Evolutionary conservation across 2,329 filamentous ascomycete genomes (phyloP).

Genomic region (Diplocarpon rosae): DNA sequence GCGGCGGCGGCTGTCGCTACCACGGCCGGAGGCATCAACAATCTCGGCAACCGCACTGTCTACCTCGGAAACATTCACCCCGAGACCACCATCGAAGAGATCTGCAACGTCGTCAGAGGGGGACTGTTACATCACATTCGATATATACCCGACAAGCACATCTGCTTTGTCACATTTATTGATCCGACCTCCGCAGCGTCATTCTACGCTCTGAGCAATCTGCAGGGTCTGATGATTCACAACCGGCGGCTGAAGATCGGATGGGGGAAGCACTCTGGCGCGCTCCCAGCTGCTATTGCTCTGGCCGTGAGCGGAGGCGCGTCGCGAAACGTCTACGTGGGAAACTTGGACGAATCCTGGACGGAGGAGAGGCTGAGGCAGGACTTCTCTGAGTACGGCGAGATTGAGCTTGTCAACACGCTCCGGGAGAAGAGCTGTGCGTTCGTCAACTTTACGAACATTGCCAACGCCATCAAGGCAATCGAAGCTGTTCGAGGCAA

Average conservation of each 20-base stretch:
- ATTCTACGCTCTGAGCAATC: constrained; percentile 94
- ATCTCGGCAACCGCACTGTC: constrained; percentile 92
- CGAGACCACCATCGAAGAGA: constrained; percentile 97
- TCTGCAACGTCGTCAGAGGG: constrained; percentile 95
- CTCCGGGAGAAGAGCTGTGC: constrained; percentile 97
- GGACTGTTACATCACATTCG: constrained; percentile 95
- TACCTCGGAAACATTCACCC: constrained; percentile 98
- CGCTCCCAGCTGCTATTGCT: constrained; percentile 88
- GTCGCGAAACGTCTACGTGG: constrained; percentile 97
- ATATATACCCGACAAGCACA: constrained; percentile 99
- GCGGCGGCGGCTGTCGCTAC: constrained; percentile 94
- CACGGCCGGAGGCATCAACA: constrained; percentile 92
- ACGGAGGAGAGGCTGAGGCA: constrained; percentile 90
- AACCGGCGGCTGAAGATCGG: constrained; percentile 96
- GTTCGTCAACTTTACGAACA: constrained; percentile 99
- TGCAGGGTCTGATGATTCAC: constrained; percentile 98
- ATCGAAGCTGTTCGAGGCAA: constrained; percentile 92
- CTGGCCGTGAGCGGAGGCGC: constrained; percentile 92
- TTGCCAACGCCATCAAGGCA: constrained; percentile 98
- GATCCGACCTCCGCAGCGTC: constrained; percentile 95
- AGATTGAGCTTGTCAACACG: constrained; percentile 95
- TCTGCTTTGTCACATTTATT: constrained; percentile 99
- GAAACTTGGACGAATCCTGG: constrained; percentile 95
- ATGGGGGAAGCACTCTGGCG: constrained; percentile 98
- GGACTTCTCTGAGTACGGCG: constrained; percentile 94